Evolutionary conservation across 176 grass and related monocot genomes (phyloP).

Genomic region (Alopecurus myosuroides): DNA sequence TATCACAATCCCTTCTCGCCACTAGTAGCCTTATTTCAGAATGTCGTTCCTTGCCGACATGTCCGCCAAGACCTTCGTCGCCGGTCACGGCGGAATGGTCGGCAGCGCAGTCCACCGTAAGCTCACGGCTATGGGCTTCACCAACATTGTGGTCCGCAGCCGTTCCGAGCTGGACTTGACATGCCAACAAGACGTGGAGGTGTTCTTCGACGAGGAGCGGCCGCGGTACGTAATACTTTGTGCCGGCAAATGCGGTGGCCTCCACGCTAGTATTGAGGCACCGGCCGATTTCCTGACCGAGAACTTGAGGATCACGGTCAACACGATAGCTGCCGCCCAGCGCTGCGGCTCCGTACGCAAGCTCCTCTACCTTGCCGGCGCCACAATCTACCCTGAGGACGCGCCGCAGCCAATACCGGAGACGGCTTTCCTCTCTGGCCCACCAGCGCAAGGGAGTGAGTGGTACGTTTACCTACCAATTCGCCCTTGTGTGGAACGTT

Average conservation of each 20-base stretch:
- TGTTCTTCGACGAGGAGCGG: constrained; percentile 42
- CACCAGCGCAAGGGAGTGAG: constrained; percentile 39
- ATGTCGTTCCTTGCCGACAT: constrained; percentile 41
- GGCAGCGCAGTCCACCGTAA: constrained; percentile 36
- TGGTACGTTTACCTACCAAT: too few species aligned
- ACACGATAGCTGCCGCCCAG: constrained; percentile 39
- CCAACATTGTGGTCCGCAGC: constrained; percentile 28
- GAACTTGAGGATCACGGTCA: constrained; percentile 51
- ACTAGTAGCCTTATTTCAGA: too few species aligned
- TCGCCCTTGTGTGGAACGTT: too few species aligned
- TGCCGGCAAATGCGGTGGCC: constrained; percentile 46
- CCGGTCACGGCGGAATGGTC: constrained; percentile 46
- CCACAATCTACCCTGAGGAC: constrained; percentile 40
- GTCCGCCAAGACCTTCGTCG: constrained; percentile 42
- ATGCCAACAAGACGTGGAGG: constrained; percentile 30
- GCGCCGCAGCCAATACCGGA: constrained; percentile 50
- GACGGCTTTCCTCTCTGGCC: constrained; percentile 46
- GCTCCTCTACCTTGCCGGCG: constrained; percentile 47
- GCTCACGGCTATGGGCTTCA: constrained; percentile 41
- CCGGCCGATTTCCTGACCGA: constrained; percentile 44
- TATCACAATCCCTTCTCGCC: too few species aligned
- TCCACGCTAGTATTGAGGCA: constrained; percentile 41
- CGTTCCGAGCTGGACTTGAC: constrained; percentile 47
- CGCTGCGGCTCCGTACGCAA: constrained; percentile 37
- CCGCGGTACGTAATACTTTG: constrained; percentile 51